Percentiles rank a stretch among this genome's conserved stretches.
phyloP scores from a whole-genome alignment of 495 filamentous ascomycete species.

The Bacidia gigantensis region DNA sequence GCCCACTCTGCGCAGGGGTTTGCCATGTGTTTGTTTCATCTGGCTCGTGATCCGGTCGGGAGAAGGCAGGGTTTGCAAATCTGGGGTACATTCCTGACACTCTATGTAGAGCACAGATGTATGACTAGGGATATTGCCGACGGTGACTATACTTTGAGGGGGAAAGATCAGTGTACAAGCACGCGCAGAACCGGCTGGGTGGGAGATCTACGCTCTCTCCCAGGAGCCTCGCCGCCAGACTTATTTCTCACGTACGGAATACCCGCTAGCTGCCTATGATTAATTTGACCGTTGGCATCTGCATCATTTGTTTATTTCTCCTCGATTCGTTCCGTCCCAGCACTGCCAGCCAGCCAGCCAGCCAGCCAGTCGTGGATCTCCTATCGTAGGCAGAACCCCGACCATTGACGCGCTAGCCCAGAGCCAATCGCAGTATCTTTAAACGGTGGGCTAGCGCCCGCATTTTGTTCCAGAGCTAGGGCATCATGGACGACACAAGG shows the following conservation, averaged over 20 bases:
- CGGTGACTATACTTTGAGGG: not conserved
- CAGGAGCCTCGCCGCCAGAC: not conserved
- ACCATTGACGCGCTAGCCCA: no score
- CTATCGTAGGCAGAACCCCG: no score
- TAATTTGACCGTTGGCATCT: no score
- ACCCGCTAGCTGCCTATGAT: not conserved
- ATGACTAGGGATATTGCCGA: not conserved
- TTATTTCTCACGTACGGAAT: not conserved
- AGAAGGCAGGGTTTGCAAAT: not conserved
- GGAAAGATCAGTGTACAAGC: not conserved
- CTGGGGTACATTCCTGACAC: not conserved
- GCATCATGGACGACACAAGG: conserved; percentile 10
- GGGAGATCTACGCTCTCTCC: not conserved
- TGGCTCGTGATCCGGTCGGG: not conserved
- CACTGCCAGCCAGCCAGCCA: no score
- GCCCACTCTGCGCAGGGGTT: no score
- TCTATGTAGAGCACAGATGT: not conserved
- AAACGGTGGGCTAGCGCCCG: no score
- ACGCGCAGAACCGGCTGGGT: not conserved
- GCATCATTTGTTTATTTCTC: no score
- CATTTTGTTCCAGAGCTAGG: no score
- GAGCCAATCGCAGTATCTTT: no score
- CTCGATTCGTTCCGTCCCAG: not conserved
- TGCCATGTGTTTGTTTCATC: not conserved
- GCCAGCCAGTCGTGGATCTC: no score